phyloP scores from a whole-genome alignment of 352 stramenopile genomes.

The Phytophthora tubulina region DNA sequence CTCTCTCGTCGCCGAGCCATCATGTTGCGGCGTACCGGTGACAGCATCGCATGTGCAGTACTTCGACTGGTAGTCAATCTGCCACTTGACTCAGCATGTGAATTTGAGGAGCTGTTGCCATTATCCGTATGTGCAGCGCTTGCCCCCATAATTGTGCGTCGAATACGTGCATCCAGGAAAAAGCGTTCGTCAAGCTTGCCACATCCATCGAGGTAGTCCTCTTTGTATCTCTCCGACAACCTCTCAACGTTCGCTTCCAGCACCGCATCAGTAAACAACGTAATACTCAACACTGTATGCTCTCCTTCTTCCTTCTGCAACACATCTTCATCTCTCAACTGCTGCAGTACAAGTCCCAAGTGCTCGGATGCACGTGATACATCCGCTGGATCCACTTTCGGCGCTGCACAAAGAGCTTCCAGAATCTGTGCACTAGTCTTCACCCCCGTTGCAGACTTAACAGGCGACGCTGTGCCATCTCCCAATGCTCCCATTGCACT shows the following conservation, averaged over 20 bases:
- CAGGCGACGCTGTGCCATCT: constrained; percentile 30
- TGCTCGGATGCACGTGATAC: constrained; percentile 54
- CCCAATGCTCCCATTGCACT: constrained; percentile 68
- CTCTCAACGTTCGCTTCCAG: constrained; percentile 53
- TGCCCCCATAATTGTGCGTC: constrained; percentile 49
- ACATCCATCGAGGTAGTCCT: constrained; percentile 57
- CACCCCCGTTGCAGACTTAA: constrained; percentile 9
- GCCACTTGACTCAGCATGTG: constrained; percentile 35
- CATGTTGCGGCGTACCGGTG: constrained; percentile 49
- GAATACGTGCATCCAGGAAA: constrained; percentile 49
- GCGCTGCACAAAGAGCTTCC: constrained; percentile 56
- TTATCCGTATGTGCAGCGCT: constrained; percentile 23
- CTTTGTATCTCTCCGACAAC: constrained; percentile 51
- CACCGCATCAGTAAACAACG: constrained; percentile 50
- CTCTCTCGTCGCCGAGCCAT: constrained; percentile 46
- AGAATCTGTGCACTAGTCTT: constrained; percentile 47
- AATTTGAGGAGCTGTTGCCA: constrained; percentile 4
- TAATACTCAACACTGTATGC: constrained; percentile 27
- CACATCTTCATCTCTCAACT: constrained; percentile 42
- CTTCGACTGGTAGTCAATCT: constrained; percentile 22
- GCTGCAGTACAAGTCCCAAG: constrained; percentile 52
- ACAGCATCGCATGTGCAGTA: constrained; percentile 38
- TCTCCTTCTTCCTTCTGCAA: constrained; percentile 22
- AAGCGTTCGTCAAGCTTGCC: constrained; percentile 72
- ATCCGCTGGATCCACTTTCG: constrained; percentile 56